Conservation (phyloP, 768 basidiomycete species). For the Austroboletus festivus region DNA sequence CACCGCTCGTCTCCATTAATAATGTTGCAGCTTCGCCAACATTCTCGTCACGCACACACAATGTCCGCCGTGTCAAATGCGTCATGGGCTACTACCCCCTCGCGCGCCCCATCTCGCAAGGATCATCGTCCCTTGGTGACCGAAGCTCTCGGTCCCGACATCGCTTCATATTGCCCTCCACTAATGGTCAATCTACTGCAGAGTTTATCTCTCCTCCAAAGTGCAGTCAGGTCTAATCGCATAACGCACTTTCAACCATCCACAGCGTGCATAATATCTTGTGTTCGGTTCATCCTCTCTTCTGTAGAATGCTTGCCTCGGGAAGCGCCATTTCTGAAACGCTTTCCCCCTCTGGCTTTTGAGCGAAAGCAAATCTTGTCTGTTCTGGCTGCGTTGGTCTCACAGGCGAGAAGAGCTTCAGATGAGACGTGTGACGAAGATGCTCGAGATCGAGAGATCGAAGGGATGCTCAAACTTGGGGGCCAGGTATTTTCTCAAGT, state of each 20-base stretch:
- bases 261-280: slow-evolving; percentile 91
- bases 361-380: slow-evolving; percentile 82
- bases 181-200: slow-evolving; percentile 84
- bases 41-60: slow-evolving; percentile 46
- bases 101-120: slow-evolving; percentile 35
- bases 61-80: slow-evolving; percentile 50
- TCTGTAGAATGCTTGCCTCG: slow-evolving; percentile 81
- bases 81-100: slow-evolving; percentile 52
- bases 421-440: slow-evolving; percentile 45
- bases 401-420: slow-evolving; percentile 69
- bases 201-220: slow-evolving; percentile 81
- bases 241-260: slow-evolving; percentile 88
- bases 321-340: slow-evolving; percentile 70
- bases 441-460: slow-evolving; percentile 53
- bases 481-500: slow-evolving; percentile 81
- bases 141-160: slow-evolving; percentile 46
- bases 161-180: slow-evolving; percentile 66
- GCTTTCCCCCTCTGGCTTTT: slow-evolving; percentile 61
- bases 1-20: neutral
- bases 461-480: slow-evolving; percentile 76
- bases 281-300: slow-evolving; percentile 82
- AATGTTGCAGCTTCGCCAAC: slow-evolving; percentile 30
- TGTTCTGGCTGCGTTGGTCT: slow-evolving; percentile 77
- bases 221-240: slow-evolving; percentile 75
- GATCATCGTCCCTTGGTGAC: slow-evolving; percentile 45